A percentile compares a stretch with the other conserved stretches of the same genome.
Evolutionary conservation across 495 filamentous ascomycete genomes (phyloP).

Genomic region (Talaromyces trachyspermus): DNA sequence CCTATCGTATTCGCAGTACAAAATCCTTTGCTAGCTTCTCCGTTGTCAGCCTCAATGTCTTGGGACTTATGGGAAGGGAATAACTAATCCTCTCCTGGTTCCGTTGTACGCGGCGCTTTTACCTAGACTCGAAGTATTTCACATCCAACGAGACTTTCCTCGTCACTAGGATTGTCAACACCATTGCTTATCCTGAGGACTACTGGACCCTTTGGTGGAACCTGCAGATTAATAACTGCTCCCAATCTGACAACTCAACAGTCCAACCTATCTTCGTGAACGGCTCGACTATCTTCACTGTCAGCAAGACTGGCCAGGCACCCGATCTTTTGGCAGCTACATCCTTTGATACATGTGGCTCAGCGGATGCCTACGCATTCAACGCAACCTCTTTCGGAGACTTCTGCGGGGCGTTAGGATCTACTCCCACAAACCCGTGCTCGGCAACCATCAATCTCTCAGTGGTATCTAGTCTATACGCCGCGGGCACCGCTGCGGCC

Average conservation of each 20-base stretch:
- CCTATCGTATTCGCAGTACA: too few relatives aligned
- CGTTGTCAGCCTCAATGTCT: too few relatives aligned
- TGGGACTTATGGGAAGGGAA: too few relatives aligned
- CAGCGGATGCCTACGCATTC: not conserved
- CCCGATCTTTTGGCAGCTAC: not conserved
- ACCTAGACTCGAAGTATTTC: too few relatives aligned
- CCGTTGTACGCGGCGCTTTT: too few relatives aligned
- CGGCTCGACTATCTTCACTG: not conserved
- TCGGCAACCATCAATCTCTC: not conserved
- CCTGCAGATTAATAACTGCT: too few relatives aligned
- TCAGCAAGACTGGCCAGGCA: not conserved
- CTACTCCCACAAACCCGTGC: not conserved
- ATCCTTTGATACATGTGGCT: not conserved
- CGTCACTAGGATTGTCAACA: too few relatives aligned
- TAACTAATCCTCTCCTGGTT: too few relatives aligned
- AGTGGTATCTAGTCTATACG: not conserved
- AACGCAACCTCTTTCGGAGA: slow-evolving; percentile 2
- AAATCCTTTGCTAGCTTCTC: too few relatives aligned
- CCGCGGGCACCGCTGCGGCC: not conserved
- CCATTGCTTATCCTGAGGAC: too few relatives aligned
- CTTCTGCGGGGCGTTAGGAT: not conserved
- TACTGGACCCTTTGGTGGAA: too few relatives aligned
- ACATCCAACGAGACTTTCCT: too few relatives aligned
- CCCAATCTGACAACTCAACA: not conserved
- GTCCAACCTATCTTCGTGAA: not conserved